Base-by-base conservation (phyloP, 371 early-diverging fungal genomes). In the Actinomucor elegans region DNA sequence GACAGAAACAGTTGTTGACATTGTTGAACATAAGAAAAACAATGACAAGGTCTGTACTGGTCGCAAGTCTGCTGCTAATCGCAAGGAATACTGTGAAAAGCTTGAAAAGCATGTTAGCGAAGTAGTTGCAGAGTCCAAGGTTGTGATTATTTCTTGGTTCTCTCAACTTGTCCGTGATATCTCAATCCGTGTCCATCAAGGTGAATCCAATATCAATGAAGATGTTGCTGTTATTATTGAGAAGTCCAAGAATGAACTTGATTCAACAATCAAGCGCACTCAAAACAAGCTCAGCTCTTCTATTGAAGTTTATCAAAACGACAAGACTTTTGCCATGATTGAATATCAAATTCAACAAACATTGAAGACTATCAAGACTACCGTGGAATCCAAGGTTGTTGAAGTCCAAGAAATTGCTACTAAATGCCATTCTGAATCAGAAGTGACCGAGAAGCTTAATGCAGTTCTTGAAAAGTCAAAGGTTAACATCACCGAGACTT, bases 331-430 rank as follows among this genome's bases (percentile, higher is more conserved):
- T 35, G 38, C 51, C 24, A 40, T 52, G 23, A 49, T 67, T n/a
- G 46, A 59, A 15, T 32, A 50, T 4, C 55, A 55, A 2, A 43
- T 63, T 4, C 44, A 59, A 11, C 37, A 59, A 45, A 67, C 56
- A 14, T 26, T 67, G 15, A 32, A 52, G n/a, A 11, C 15, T n/a
- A 50, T 62, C 4, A 35, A 67, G 40, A 49, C 55, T 34, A 49
- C 53, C 1, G 41, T 58, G 1, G 46, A 41, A 17, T 31, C 43
- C 5, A 55, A 45, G 17, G 32, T 67, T 5, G 43, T 17, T 2
- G 53, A 67, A 45, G 49, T 67, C 14, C 63, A 67, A 40, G 45
- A 59, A 5, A 52, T 58, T 48, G 55, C 37, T 11, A 34, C 31
- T 14, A 57, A 47, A 24, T 26, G 46, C 14, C 49, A 50, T 8